Conservation (phyloP, 495 filamentous ascomycete genomes). For the Saxophila tyrrhenica region DNA sequence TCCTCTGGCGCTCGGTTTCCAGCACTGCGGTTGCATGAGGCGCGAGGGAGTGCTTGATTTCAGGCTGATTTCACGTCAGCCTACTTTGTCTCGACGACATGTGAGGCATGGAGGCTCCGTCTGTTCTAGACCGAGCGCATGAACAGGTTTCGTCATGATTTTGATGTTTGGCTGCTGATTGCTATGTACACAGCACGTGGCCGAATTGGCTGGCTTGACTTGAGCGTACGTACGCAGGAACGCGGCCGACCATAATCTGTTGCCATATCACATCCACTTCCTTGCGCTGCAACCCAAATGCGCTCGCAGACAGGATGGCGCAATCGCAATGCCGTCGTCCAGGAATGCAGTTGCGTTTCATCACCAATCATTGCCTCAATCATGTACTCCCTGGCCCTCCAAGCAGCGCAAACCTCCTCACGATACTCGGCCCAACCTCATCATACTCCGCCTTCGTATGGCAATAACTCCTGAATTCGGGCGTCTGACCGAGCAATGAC, state of each 20-base stretch:
- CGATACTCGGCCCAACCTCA: conserved; percentile 89
- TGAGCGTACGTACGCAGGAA: no score
- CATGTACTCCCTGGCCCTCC: conserved; percentile 67
- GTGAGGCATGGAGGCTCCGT: no score
- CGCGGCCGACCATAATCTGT: no score
- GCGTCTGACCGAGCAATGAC: conserved; percentile 89
- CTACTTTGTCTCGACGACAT: background rate
- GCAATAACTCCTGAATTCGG: conserved; percentile 98
- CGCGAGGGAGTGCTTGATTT: background rate
- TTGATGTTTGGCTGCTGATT: no score
- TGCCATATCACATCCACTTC: background rate
- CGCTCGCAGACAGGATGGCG: background rate
- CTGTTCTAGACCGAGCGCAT: no score
- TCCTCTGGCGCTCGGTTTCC: no score
- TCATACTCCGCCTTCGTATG: conserved; percentile 96
- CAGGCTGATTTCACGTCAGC: background rate
- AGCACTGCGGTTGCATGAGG: no score
- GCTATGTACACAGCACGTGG: no score
- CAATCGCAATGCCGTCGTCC: background rate
- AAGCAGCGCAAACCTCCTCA: conserved; percentile 85
- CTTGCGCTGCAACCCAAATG: background rate
- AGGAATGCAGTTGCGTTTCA: no score
- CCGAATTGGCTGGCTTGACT: no score
- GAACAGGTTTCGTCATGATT: no score
- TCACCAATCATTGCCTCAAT: no score